Evolutionary conservation across 257 asterid species (phyloP).

Genomic region (Voacanga thouarsii): DNA sequence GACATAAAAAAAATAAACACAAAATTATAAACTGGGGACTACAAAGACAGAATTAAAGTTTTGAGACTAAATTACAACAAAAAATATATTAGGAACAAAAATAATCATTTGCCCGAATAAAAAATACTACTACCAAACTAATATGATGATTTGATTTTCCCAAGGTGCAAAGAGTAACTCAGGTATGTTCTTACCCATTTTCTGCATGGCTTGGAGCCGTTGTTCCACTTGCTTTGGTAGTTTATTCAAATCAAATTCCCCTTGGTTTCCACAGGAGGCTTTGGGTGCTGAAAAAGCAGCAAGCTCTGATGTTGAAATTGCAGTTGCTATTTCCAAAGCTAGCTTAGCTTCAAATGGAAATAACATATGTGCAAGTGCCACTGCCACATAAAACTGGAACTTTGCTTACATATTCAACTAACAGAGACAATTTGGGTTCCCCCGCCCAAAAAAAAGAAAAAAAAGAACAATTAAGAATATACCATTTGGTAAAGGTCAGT

Average conservation of each 20-base stretch:
- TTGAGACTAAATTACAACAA: no score
- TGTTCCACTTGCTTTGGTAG: conserved; percentile 74
- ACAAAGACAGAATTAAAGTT: no score
- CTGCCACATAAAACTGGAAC: conserved; percentile 32
- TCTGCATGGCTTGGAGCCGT: conserved; percentile 67
- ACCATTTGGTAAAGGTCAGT: no score
- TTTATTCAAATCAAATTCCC: conserved; percentile 66
- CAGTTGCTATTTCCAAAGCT: conserved; percentile 82
- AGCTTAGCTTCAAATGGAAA: conserved; percentile 75
- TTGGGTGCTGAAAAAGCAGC: conserved; percentile 58
- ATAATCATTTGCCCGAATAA: no score
- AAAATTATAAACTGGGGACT: no score
- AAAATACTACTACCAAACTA: no score
- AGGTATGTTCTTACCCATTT: conserved; percentile 49
- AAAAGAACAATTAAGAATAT: no score
- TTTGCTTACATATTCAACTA: background rate
- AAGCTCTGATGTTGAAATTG: conserved; percentile 63
- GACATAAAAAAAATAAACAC: no score
- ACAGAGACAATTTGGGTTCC: background rate
- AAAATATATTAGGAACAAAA: no score
- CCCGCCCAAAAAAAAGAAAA: background rate
- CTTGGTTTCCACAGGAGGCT: conserved; percentile 37
- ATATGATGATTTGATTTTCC: no score
- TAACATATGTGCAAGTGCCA: conserved; percentile 77
- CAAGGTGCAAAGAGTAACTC: no score